Conservation (phyloP, 768 basidiomycete genomes). For the Lactarius akahatsu region DNA sequence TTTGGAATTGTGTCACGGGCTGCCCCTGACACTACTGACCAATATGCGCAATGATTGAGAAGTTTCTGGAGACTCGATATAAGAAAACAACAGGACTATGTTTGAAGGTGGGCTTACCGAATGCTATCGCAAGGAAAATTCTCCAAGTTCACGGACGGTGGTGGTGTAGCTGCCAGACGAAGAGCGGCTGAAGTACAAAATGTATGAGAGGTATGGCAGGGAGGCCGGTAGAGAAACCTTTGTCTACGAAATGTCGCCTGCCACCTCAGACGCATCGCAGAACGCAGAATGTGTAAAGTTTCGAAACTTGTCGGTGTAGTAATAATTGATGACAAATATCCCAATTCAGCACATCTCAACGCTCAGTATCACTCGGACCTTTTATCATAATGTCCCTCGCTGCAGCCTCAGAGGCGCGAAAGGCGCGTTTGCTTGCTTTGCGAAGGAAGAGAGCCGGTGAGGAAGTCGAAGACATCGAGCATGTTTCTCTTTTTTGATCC, state of each 20-base stretch:
- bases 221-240: background rate
- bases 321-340: slow-evolving; percentile 26
- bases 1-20: background rate
- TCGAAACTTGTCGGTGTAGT: background rate
- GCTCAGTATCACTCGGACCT: background rate
- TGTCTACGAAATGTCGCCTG: slow-evolving; percentile 35
- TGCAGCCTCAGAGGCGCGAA: slow-evolving; percentile 77
- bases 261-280: slow-evolving; percentile 37
- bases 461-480: slow-evolving; percentile 43
- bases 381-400: slow-evolving; percentile 58
- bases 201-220: background rate
- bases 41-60: slow-evolving; percentile 96
- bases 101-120: slow-evolving; percentile 45
- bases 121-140: slow-evolving; percentile 67
- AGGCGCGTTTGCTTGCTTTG: slow-evolving; percentile 75
- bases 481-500: slow-evolving; percentile 34
- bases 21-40: slow-evolving; percentile 44
- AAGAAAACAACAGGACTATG: background rate
- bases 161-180: background rate
- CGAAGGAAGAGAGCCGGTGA: slow-evolving; percentile 69
- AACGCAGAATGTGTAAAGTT: slow-evolving; percentile 9
- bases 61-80: slow-evolving; percentile 56
- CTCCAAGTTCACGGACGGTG: slow-evolving; percentile 46
- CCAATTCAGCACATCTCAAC: background rate
- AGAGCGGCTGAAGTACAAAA: slow-evolving; percentile 20